Conservation (phyloP, 2,329 filamentous ascomycete genomes). For the Cadophora luteo-olivacea region DNA sequence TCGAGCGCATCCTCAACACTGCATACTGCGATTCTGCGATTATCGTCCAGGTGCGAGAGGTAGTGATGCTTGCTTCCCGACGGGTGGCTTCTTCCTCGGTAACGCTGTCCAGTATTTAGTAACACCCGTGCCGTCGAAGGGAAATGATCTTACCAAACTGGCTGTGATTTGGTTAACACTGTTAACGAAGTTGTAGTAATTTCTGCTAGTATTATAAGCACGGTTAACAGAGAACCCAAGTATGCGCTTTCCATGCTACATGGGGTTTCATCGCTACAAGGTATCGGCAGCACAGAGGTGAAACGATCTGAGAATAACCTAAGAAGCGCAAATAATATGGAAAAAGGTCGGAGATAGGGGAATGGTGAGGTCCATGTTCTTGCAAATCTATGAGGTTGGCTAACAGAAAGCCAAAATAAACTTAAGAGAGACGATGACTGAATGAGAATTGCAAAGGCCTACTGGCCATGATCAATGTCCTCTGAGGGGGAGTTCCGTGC, state of each 20-base stretch:
- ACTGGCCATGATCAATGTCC: too few relatives aligned
- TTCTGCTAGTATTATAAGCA: neutral
- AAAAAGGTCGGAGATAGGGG: neutral
- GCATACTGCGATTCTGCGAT: neutral
- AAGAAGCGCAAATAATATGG: too few relatives aligned
- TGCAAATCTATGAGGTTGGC: constrained; percentile 2
- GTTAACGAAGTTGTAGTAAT: neutral
- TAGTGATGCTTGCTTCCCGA: neutral
- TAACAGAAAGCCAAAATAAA: too few relatives aligned
- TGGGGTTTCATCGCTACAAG: neutral
- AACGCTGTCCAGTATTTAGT: neutral
- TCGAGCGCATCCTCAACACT: neutral
- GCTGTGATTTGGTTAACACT: neutral
- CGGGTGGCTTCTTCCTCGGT: neutral
- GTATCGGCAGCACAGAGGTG: neutral
- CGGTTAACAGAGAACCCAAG: neutral
- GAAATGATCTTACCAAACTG: neutral
- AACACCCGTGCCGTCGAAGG: neutral
- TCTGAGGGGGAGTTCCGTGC: too few relatives aligned
- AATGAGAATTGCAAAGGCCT: too few relatives aligned
- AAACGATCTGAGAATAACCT: neutral
- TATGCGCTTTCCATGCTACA: neutral
- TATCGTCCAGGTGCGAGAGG: neutral
- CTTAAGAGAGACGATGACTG: too few relatives aligned
- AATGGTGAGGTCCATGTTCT: neutral